Evolutionary conservation across 2,329 filamentous ascomycete genomes (phyloP).

Genomic region (Falciphora oryzae): DNA sequence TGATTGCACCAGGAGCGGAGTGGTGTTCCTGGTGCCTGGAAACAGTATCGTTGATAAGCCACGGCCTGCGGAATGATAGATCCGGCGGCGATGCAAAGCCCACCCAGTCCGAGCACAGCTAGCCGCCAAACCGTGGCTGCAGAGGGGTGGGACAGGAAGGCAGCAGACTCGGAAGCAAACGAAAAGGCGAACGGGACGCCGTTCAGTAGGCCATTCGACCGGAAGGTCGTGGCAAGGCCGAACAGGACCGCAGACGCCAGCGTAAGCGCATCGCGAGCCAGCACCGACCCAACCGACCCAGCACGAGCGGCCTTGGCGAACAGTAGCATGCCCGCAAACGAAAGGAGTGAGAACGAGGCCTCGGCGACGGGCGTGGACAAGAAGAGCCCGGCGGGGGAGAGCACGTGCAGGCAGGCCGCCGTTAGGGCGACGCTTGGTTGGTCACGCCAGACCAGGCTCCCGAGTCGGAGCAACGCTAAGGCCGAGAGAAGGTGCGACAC

Average conservation of each 20-base stretch:
- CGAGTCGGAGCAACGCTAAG: constrained; percentile 16
- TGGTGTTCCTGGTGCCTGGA: background rate
- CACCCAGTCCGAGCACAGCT: constrained; percentile 56
- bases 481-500: constrained; percentile 71
- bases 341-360: constrained; percentile 69
- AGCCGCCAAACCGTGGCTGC: constrained; percentile 45
- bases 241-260: constrained; percentile 63
- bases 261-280: constrained; percentile 41
- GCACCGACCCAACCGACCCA: constrained; percentile 13
- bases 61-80: constrained; percentile 66
- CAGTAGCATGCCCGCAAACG: constrained; percentile 65
- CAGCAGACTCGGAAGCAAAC: constrained; percentile 33
- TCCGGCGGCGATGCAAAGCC: constrained; percentile 60
- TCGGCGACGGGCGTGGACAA: constrained; percentile 83
- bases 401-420: constrained; percentile 67
- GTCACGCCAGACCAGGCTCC: constrained; percentile 15
- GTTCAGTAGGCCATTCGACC: constrained; percentile 82
- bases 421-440: constrained; percentile 49
- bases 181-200: constrained; percentile 70
- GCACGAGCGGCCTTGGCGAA: constrained; percentile 45
- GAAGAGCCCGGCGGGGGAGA: constrained; percentile 86
- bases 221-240: constrained; percentile 64
- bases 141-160: constrained; percentile 31
- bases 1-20: constrained; percentile 65
- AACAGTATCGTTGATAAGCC: constrained; percentile 70